Evolutionary conservation across 345 rosid genomes (phyloP), one percentile per base, ranked within the genome.

Genomic region (Cardamine chenopodiifolia): DNA sequence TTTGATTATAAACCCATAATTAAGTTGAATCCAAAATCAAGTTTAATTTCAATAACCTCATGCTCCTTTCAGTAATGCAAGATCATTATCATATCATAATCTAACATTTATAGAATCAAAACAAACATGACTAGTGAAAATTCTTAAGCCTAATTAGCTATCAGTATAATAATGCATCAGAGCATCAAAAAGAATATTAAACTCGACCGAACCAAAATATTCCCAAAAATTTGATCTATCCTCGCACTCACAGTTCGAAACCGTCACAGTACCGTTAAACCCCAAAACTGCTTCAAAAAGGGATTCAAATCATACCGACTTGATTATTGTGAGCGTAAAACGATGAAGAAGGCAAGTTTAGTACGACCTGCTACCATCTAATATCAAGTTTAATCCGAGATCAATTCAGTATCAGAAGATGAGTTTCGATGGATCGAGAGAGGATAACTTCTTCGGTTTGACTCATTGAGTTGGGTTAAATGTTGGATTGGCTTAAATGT

Each of bases 271-370:
- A 18, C 7, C 9, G 29, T 59, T 53, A 42, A 76, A 44, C 70
- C 22, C 47, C 28, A 61, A 40, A 42, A n/a, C 42, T 17, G 70
- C 8, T 31, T 54, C 12, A 0, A 37, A 53, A 28, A 26, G n/a
- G 75, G 29, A 32, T 57, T 45, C 2, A 19, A 71, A 17, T 45
- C 34, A 59, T 71, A 78, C 77, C 81, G 7, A 25, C 50, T 42
- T 15, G 77, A 26, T 3, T 62, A 35, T 31, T 58, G n/a, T 71
- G 62, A 49, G 68, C 73, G 58, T 59, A 49, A 57, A 50, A 22
- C 63, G 77, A 66, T n/a, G 72, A 66, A 26, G 77, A 48, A 26
- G 73, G 59, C 0, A n/a, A n/a, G n/a, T n/a, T n/a, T n/a, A n/a
- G n/a, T n/a, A n/a, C n/a, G n/a, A n/a, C n/a, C n/a, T n/a, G n/a